These are phyloP conservation scores for Polygonum maritimum DNA, from an alignment of 148 eudicot species.

Conservation along the genomic window DNA sequence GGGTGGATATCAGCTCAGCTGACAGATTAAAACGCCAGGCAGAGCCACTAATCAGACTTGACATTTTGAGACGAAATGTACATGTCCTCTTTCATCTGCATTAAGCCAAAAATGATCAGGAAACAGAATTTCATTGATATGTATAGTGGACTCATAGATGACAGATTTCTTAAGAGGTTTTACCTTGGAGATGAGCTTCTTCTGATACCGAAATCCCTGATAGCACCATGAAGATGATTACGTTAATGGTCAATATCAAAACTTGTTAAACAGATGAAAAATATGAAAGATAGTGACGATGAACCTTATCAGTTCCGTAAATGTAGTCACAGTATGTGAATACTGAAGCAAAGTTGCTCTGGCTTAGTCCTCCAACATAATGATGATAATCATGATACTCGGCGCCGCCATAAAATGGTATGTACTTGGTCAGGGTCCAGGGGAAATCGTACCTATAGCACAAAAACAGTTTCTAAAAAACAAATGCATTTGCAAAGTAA, in stretches of 20 bases:
- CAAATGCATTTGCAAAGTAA: background rate
- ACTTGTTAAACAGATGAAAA: background rate
- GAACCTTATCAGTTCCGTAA: constrained; percentile 96
- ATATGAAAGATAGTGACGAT: background rate
- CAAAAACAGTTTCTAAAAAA: background rate
- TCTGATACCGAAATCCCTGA: constrained; percentile 91
- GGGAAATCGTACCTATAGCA: constrained; percentile 77
- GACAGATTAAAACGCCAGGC: background rate
- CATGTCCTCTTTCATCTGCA: constrained; percentile 61
- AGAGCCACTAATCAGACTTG: constrained; percentile 23
- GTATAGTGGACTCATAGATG: background rate
- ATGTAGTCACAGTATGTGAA: constrained; percentile 97
- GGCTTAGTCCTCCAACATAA: constrained; percentile 94
- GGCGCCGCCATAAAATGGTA: constrained; percentile 97
- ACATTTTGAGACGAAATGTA: constrained; percentile 12
- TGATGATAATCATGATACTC: constrained; percentile 98
- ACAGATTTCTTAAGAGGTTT: background rate
- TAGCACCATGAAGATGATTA: background rate
- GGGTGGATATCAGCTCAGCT: background rate
- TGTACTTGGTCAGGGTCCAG: constrained; percentile 79
- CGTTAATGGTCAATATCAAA: background rate
- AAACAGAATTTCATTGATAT: background rate
- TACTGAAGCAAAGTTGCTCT: constrained; percentile 94
- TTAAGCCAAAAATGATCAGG: background rate
- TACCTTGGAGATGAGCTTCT: constrained; percentile 84